Base-by-base conservation (phyloP, 768 basidiomycete genomes). In the Rhizopogon sp. region DNA sequence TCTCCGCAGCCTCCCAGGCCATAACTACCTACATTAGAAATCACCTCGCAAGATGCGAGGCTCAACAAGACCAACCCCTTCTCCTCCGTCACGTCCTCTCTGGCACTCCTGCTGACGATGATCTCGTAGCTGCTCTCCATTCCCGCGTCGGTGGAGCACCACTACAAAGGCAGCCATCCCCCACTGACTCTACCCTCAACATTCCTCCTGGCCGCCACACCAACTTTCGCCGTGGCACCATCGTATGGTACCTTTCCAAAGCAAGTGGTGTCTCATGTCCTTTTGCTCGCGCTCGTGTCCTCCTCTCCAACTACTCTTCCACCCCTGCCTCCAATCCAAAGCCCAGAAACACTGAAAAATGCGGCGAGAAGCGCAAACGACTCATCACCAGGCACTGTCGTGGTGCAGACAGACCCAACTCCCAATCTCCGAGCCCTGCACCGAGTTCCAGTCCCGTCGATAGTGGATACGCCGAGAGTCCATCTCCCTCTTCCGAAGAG, bases 21-120 rank as follows among this genome's bases (percentile, higher is more conserved):
- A 88, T 91, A 62, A 88, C 88, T 4, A 87, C 87, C n/a, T 90
- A 87, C 66, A 84, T 90, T 62, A 83, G 89, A 49, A 76, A 77
- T 56, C 89, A 91, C 64, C 76, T 85, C 58, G 73, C 81, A 43
- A 85, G 88, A 47, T 90, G 88, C 59, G 85, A 89, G 50, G 69
- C 68, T 6, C 81, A 88, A 56, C 79, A 87, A 60, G 87, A 89
- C 64, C 81, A 84, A 42, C 87, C 89, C 2, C 79, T 91, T 9
- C 81, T 91, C 39, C 77, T 88, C 35, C 83, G 83, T 29, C 87
- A 90, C 63, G 73, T 77, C 31, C 78, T 90, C 40, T 87, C 88
- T 14, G 88, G 89, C 62, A 88, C 87, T 3, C 67, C 72, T 10
- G 74, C 79, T 22, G 88, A 91, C 72, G 88, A 91, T 65, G 81